Evolutionary conservation across 306 rosid species (phyloP).

Genomic region (Medicago lupulina): DNA sequence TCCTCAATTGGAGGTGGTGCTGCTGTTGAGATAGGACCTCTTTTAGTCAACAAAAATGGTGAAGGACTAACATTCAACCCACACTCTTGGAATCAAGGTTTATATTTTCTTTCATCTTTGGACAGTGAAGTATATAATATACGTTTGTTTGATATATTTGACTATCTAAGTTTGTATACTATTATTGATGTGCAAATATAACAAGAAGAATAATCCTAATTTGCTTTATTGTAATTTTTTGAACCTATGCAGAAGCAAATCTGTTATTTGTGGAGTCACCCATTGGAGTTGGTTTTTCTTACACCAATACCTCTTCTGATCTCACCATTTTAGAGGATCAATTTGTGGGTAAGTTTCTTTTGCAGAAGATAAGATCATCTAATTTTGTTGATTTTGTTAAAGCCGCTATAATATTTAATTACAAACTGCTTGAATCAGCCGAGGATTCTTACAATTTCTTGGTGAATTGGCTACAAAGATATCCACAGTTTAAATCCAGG

Average conservation of each 20-base stretch:
- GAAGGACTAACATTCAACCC: constrained; percentile 52
- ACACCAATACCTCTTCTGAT: constrained; percentile 64
- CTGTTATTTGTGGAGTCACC: constrained; percentile 66
- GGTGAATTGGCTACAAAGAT: constrained; percentile 63
- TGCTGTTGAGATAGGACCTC: constrained; percentile 61
- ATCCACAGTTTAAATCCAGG: constrained; percentile 54
- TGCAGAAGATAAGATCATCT: neutral
- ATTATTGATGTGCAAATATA: neutral
- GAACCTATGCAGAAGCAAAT: constrained; percentile 56
- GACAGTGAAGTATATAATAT: neutral
- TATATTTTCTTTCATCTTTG: neutral
- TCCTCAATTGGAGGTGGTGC: constrained; percentile 69
- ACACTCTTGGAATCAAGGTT: constrained; percentile 64
- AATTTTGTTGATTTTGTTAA: constrained; percentile 1
- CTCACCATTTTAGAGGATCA: constrained; percentile 55
- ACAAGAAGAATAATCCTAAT: neutral
- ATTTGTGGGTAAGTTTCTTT: constrained; percentile 57
- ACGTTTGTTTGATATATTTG: neutral
- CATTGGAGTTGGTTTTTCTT: constrained; percentile 69
- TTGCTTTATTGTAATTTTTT: constrained; percentile 27
- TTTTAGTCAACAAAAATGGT: constrained; percentile 51
- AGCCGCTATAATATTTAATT: constrained; percentile 13
- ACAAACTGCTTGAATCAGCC: constrained; percentile 47
- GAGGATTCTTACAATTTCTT: constrained; percentile 67
- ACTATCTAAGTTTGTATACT: constrained; percentile 4